Conservation (phyloP, 495 filamentous ascomycete genomes). For the Penicillium macrosclerotiorum region DNA sequence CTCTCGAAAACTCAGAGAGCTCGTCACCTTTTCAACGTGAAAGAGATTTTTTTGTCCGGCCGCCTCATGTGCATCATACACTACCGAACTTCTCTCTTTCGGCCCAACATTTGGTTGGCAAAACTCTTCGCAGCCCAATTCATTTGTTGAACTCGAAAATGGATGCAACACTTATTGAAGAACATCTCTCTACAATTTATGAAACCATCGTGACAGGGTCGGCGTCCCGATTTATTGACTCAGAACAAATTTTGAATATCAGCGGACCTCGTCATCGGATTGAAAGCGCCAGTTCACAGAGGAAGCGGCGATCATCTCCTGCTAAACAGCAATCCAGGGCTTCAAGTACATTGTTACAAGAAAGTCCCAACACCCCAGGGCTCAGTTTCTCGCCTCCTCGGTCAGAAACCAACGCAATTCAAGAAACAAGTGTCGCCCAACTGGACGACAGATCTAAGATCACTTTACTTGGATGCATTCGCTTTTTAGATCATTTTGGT, state of each 20-base stretch:
- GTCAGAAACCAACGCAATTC: no score
- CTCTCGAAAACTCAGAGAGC: not conserved
- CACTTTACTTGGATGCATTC: constrained; percentile 17
- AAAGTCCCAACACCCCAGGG: no score
- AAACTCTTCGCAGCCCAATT: constrained; percentile 19
- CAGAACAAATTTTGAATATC: constrained; percentile 21
- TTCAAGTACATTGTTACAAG: no score
- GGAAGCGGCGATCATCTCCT: not conserved
- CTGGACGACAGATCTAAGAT: not conserved
- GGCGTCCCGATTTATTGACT: constrained; percentile 21
- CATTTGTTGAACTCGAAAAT: constrained; percentile 23
- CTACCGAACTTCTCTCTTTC: not conserved
- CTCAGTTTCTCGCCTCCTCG: no score
- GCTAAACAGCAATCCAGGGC: no score
- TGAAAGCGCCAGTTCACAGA: constrained; percentile 6
- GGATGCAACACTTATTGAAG: constrained; percentile 17
- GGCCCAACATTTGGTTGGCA: not conserved
- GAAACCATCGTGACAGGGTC: constrained; percentile 21
- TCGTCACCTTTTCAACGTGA: not conserved
- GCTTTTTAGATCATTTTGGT: constrained; percentile 30
- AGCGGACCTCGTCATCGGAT: constrained; percentile 16
- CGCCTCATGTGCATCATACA: not conserved
- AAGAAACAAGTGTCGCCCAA: not conserved
- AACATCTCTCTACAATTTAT: constrained; percentile 16
- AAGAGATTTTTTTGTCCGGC: not conserved